A percentile compares a stretch with the other conserved stretches of the same genome.
Conservation (phyloP, 1,284 basidiomycete genomes). For the Apiotrichum gamsii region DNA sequence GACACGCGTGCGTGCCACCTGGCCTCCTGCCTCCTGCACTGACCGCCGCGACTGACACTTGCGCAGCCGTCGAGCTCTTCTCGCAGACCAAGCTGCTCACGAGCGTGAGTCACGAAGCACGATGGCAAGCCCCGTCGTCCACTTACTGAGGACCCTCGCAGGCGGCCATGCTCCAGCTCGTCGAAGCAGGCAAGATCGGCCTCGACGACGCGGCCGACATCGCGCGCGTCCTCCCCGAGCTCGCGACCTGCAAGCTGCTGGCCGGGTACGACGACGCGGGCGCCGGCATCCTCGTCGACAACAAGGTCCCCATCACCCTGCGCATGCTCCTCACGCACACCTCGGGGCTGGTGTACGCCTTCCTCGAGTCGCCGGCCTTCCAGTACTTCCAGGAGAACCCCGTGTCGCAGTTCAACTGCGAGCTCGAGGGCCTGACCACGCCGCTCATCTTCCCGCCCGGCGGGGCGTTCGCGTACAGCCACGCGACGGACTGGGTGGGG, state of each 20-base stretch:
- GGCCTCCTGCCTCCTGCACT: neutral
- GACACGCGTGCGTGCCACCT: conserved; percentile 26
- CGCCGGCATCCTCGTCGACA: neutral
- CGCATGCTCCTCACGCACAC: conserved; percentile 14
- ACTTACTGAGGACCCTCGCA: too few species aligned
- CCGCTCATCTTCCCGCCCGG: conserved; percentile 36
- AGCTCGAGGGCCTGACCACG: conserved; percentile 11
- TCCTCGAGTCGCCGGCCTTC: neutral
- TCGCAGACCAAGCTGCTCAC: conserved; percentile 38
- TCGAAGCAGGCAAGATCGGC: conserved; percentile 25
- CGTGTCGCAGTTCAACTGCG: neutral
- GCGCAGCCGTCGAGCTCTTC: conserved; percentile 27
- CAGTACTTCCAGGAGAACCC: neutral
- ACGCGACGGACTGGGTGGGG: conserved; percentile 41
- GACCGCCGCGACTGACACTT: neutral
- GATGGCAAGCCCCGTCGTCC: too few species aligned
- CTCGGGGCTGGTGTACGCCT: conserved; percentile 7
- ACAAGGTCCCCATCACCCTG: conserved; percentile 4
- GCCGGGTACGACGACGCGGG: conserved; percentile 22
- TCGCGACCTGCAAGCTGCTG: conserved; percentile 14
- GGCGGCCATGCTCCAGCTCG: conserved; percentile 22
- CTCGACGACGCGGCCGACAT: conserved; percentile 22
- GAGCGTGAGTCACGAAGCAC: conserved; percentile 10
- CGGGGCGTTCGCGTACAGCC: conserved; percentile 24
- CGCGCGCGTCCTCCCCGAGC: conserved; percentile 17